These are phyloP conservation scores for Cinnamomum chago DNA, from an alignment of 164 flowering plant genomes.

Conservation along the genomic window DNA sequence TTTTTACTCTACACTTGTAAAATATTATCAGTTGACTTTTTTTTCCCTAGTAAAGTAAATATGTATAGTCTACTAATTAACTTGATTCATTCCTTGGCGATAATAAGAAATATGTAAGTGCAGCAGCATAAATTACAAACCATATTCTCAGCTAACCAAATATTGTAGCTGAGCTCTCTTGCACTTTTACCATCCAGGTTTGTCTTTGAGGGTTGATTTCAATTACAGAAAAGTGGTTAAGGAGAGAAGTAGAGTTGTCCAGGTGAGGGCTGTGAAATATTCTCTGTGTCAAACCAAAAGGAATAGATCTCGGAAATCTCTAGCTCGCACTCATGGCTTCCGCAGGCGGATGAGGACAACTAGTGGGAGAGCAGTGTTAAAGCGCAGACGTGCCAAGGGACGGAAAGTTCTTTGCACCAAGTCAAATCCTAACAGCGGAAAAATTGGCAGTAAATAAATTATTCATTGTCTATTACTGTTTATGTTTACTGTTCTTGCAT, in stretches of 20 bases:
- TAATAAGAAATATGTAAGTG: neutral
- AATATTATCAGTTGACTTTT: too few species aligned
- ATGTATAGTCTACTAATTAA: too few species aligned
- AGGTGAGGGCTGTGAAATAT: conserved; percentile 70
- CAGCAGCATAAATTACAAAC: neutral
- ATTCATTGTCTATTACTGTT: conserved; percentile 9
- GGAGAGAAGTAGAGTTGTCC: conserved; percentile 39
- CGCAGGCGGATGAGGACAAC: conserved; percentile 87
- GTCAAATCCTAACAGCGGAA: conserved; percentile 65
- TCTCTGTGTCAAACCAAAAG: conserved; percentile 78
- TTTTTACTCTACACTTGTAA: too few species aligned
- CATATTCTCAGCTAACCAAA: neutral
- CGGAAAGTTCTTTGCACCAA: conserved; percentile 77
- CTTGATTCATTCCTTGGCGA: too few species aligned
- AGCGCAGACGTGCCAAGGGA: conserved; percentile 88
- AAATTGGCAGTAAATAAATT: conserved; percentile 12
- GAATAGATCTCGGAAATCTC: conserved; percentile 76
- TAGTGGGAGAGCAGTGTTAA: conserved; percentile 71
- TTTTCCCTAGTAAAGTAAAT: too few species aligned
- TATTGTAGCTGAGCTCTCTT: neutral
- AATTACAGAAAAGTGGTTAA: conserved; percentile 25
- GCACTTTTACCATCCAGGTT: conserved; percentile 36
- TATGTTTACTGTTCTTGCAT: neutral
- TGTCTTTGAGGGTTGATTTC: conserved; percentile 51
- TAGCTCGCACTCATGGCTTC: conserved; percentile 90